Evolutionary conservation across 768 basidiomycete species (phyloP).

Genomic region (Naganishia friedmannii): DNA sequence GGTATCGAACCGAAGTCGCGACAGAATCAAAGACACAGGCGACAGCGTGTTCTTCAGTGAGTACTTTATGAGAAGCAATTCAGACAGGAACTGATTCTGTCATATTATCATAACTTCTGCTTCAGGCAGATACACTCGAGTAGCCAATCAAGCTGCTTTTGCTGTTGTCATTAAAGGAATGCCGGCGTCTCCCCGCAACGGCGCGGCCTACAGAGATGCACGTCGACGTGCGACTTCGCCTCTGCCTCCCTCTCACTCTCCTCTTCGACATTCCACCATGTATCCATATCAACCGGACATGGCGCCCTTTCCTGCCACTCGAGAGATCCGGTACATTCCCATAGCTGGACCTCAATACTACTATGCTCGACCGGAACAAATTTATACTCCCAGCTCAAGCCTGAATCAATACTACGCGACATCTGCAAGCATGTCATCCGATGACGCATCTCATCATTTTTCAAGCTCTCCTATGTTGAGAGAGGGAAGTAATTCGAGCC

Average conservation of each 20-base stretch:
- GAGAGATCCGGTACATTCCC: background rate
- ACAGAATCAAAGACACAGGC: no score
- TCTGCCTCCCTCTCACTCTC: background rate
- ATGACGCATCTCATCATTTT: background rate
- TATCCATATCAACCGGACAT: background rate
- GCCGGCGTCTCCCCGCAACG: background rate
- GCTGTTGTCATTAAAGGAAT: background rate
- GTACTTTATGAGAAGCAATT: no score
- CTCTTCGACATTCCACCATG: background rate
- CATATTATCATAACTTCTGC: no score
- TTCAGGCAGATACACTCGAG: no score
- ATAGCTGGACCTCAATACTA: background rate
- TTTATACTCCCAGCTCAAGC: background rate
- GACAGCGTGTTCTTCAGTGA: no score
- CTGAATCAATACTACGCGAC: background rate
- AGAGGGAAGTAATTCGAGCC: background rate
- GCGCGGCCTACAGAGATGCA: background rate
- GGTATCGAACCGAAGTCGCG: no score
- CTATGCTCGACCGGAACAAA: constrained; percentile 1
- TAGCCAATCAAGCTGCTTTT: background rate
- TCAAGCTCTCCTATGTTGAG: background rate
- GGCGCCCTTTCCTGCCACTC: no score
- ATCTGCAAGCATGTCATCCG: background rate
- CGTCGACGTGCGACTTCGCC: constrained; percentile 17
- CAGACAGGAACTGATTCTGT: no score